Conservation (phyloP, 2,329 filamentous ascomycete genomes). For the Talaromyces atroroseus region DNA sequence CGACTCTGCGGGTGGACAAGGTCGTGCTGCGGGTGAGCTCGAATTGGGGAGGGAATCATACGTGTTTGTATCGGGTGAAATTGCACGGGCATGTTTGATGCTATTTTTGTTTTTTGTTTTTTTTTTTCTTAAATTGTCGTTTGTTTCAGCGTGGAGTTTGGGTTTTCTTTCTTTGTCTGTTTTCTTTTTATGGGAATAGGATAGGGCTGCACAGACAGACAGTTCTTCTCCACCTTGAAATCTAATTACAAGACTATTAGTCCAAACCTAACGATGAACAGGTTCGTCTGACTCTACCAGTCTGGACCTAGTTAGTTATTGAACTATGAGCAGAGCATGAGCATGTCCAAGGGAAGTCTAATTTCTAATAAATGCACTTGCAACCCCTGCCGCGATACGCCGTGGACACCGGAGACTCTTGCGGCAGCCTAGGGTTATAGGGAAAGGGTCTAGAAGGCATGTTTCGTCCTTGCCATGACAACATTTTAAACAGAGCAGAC, state of each 20-base stretch:
- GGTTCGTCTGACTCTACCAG: too few relatives aligned
- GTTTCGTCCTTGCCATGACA: too few relatives aligned
- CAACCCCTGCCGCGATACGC: too few relatives aligned
- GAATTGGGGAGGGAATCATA: slow-evolving; percentile 41
- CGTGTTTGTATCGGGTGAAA: slow-evolving; percentile 44
- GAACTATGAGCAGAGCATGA: too few relatives aligned
- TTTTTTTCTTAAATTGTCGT: background rate
- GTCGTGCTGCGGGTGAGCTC: slow-evolving; percentile 39
- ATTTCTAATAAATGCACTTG: too few relatives aligned
- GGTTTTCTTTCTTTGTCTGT: background rate
- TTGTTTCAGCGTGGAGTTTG: background rate
- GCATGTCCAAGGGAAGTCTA: too few relatives aligned
- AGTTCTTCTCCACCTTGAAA: background rate
- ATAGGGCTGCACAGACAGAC: background rate
- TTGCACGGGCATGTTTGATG: slow-evolving; percentile 32
- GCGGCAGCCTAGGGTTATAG: too few relatives aligned
- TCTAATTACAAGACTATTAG: background rate
- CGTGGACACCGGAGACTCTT: too few relatives aligned
- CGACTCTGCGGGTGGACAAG: slow-evolving; percentile 30
- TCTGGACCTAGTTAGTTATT: too few relatives aligned
- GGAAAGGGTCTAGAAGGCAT: too few relatives aligned
- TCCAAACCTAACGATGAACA: background rate
- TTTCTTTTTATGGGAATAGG: background rate
- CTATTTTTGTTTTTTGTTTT: background rate
- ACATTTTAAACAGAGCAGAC: too few relatives aligned